Evolutionary conservation across 139 green algal genomes (phyloP).

Genomic region (Micractinium sp.): DNA sequence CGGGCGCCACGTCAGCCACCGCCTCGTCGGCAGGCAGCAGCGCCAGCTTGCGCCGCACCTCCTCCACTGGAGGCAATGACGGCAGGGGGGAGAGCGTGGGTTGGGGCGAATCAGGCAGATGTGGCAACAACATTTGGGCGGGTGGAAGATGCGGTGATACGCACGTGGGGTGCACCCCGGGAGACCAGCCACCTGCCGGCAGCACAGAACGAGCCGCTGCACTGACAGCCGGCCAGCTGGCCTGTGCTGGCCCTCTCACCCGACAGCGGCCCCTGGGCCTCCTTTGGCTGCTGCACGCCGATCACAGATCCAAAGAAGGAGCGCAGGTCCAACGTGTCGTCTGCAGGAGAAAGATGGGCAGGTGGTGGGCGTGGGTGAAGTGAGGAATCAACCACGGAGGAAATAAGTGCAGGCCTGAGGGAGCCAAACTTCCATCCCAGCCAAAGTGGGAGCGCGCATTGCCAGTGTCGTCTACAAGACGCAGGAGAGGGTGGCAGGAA

Average conservation of each 20-base stretch:
- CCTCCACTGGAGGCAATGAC: slow-evolving; percentile 1
- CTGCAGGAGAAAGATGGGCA: neutral
- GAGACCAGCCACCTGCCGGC: too few species aligned
- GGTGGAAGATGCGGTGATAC: too few species aligned
- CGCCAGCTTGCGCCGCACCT: slow-evolving; percentile 8
- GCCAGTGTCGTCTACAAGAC: too few species aligned
- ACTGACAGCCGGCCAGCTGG: too few species aligned
- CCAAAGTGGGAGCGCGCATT: too few species aligned
- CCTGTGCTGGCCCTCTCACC: neutral
- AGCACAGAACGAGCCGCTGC: neutral
- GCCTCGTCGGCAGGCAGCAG: slow-evolving; percentile 11
- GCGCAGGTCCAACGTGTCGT: slow-evolving; percentile 1
- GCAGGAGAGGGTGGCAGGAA: too few species aligned
- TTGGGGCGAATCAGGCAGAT: neutral
- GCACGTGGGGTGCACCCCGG: too few species aligned
- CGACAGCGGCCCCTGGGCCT: neutral
- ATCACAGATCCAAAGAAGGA: slow-evolving; percentile 14
- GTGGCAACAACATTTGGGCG: too few species aligned
- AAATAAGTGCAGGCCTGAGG: neutral
- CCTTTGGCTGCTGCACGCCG: neutral
- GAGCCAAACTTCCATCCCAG: neutral
- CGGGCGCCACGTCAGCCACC: neutral
- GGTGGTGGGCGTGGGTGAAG: too few species aligned
- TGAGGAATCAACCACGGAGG: neutral
- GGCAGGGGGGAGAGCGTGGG: neutral